Conservation (phyloP, 306 rosid genomes). For the Phaseolus lunatus region DNA sequence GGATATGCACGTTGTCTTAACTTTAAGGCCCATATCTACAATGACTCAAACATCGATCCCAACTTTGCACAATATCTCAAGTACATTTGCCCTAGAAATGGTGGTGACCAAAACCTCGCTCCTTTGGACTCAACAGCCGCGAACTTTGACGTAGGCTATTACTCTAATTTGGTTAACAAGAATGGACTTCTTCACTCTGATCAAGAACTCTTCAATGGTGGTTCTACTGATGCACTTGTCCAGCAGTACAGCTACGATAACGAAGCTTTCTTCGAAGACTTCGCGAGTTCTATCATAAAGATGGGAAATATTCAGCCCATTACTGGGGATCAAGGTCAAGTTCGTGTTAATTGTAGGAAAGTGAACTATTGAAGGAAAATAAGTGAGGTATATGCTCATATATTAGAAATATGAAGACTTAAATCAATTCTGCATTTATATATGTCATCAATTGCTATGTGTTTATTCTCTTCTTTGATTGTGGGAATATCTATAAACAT, state of each 20-base stretch:
- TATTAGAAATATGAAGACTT: too few species aligned
- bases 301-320: slow-evolving; percentile 65
- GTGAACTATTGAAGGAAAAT: slow-evolving; percentile 30
- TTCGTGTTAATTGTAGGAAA: slow-evolving; percentile 56
- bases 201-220: slow-evolving; percentile 55
- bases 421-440: too few species aligned
- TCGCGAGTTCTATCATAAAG: slow-evolving; percentile 53
- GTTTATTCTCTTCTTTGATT: too few species aligned
- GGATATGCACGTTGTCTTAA: slow-evolving; percentile 47
- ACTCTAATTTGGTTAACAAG: slow-evolving; percentile 25
- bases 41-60: slow-evolving; percentile 49
- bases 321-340: slow-evolving; percentile 49
- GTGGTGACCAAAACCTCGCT: slow-evolving; percentile 52
- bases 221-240: slow-evolving; percentile 47
- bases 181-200: slow-evolving; percentile 61
- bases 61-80: slow-evolving; percentile 36
- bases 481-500: too few species aligned
- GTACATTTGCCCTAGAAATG: slow-evolving; percentile 46
- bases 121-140: slow-evolving; percentile 50
- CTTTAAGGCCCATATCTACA: slow-evolving; percentile 45
- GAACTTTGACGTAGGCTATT: slow-evolving; percentile 43
- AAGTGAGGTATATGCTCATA: too few species aligned
- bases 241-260: slow-evolving; percentile 36
- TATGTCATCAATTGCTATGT: too few species aligned
- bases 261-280: slow-evolving; percentile 37